Evolutionary conservation across 2,329 filamentous ascomycete genomes (phyloP).

Genomic region (Cladosporium colombiae): DNA sequence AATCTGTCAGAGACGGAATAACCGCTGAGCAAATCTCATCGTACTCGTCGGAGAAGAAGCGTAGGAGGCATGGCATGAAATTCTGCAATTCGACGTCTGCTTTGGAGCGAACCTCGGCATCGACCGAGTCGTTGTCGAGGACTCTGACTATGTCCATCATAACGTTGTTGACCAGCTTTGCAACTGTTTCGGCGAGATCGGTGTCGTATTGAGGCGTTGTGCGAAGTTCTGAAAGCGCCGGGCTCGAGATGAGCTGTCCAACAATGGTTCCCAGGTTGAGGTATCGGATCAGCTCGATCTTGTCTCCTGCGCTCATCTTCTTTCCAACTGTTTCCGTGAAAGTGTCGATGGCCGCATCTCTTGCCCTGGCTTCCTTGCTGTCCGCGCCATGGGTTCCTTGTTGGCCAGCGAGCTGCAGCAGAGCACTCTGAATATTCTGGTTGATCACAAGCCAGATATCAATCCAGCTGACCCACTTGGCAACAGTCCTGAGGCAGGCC

Average conservation of each 20-base stretch:
- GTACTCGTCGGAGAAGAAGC: slow-evolving; percentile 97
- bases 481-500: slow-evolving; percentile 86
- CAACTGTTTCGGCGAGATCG: slow-evolving; percentile 91
- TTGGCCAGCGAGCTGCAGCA: slow-evolving; percentile 84
- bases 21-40: slow-evolving; percentile 97
- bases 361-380: slow-evolving; percentile 69
- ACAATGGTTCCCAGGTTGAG: slow-evolving; percentile 85
- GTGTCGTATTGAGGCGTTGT: slow-evolving; percentile 88
- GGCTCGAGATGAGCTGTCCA: slow-evolving; percentile 79
- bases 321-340: slow-evolving; percentile 96
- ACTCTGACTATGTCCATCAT: slow-evolving; percentile 84
- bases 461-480: slow-evolving; percentile 98
- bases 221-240: slow-evolving; percentile 74
- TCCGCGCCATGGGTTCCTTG: slow-evolving; percentile 59
- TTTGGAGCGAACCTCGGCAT: slow-evolving; percentile 66
- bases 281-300: slow-evolving; percentile 90
- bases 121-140: slow-evolving; percentile 68
- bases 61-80: slow-evolving; percentile 83
- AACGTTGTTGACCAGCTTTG: slow-evolving; percentile 90
- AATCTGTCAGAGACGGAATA: slow-evolving; percentile 87
- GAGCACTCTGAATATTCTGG: slow-evolving; percentile 77
- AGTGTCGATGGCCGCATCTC: slow-evolving; percentile 89
- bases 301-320: slow-evolving; percentile 94
- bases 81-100: slow-evolving; percentile 80
- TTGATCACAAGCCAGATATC: slow-evolving; percentile 94